Base-by-base conservation (phyloP, 2,329 filamentous ascomycete genomes). In the Catunica adiposa region DNA sequence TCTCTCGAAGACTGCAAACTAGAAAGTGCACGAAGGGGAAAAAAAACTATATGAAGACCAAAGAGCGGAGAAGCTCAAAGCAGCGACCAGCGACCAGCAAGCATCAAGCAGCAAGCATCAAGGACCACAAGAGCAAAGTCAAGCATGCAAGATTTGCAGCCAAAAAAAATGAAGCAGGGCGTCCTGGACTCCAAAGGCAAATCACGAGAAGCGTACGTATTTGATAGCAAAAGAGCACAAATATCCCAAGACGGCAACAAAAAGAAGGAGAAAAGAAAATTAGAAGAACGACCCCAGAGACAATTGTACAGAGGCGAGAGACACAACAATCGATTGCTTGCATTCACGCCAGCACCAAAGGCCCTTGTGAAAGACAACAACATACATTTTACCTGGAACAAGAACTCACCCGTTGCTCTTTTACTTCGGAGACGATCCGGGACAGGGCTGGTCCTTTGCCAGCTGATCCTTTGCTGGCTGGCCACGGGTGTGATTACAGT, bases 11-110 rank as follows among this genome's bases (percentile, higher is more conserved):
- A 34, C 29, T 34, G 5, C 29, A 34, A 34, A 46, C 47, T 23
- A 42, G 23, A 53, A 51, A 55, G 25, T 53, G 26, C 26, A 48
- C n/a, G n/a, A 56, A 34, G 51, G 14, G 20, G 42, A 50, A 37
- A 53, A 53, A 53, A 23, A 53, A 34, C 15, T 37, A 20, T 48
- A 42, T 8, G 38, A 8, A 34, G 14, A 44, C 22, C 22, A 15
- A 31, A 34, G 50, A 37, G 26, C 17, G 17, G 34, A 53, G 34
- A 53, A 34, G 29, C 51, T 51, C 23, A 22, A 29, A 26, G 48
- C 29, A 38, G 34, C 47, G 42, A 26, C 8, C 20, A 26, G 34
- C n/a, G 42, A 51, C 25, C 42, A 26, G 29, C 31, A 15, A 51
- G n/a, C 34, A 42, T 26, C 53, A 9, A 26, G 20, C 29, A 31